phyloP scores from a whole-genome alignment of 2,329 filamentous ascomycete genomes.

The Ceratocystis albifundus region DNA sequence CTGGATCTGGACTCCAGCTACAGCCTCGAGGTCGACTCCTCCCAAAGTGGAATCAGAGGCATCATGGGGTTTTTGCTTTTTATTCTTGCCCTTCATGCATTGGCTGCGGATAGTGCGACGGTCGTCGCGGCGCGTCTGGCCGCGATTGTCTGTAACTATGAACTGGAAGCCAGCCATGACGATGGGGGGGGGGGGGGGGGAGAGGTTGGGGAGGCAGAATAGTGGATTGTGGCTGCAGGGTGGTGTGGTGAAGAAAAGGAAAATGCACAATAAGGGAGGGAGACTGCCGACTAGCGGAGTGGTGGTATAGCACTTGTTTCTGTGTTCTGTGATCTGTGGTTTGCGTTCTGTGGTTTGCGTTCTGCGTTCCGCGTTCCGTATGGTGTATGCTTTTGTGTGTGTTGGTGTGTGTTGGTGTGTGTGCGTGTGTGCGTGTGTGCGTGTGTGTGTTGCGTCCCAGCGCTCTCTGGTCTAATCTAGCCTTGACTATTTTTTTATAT shows the following conservation, averaged over 20 bases:
- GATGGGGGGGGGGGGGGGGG: background rate
- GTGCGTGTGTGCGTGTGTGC: background rate
- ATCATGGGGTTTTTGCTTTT: conserved; percentile 13
- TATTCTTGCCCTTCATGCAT: conserved; percentile 23
- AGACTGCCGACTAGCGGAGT: too few species aligned
- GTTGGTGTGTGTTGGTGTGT: background rate
- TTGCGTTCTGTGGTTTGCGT: too few species aligned
- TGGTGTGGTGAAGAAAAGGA: too few species aligned
- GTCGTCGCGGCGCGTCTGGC: conserved; percentile 23
- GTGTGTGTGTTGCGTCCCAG: background rate
- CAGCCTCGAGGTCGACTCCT: background rate
- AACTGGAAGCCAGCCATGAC: conserved; percentile 23
- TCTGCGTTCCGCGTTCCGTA: too few species aligned
- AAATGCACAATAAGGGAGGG: too few species aligned
- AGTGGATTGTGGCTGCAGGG: background rate
- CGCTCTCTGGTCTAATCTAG: too few species aligned
- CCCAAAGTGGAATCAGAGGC: background rate
- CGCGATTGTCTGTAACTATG: conserved; percentile 24
- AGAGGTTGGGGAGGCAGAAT: background rate
- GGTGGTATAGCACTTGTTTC: too few species aligned
- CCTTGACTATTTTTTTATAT: background rate
- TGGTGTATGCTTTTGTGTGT: too few species aligned
- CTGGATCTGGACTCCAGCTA: background rate
- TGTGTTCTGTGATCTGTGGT: too few species aligned
- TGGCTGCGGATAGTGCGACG: conserved; percentile 22